Evolutionary conservation across 371 early-diverging fungal species (phyloP), one percentile per base, ranked within the genome.

Genomic region (Mucor irregularis): DNA sequence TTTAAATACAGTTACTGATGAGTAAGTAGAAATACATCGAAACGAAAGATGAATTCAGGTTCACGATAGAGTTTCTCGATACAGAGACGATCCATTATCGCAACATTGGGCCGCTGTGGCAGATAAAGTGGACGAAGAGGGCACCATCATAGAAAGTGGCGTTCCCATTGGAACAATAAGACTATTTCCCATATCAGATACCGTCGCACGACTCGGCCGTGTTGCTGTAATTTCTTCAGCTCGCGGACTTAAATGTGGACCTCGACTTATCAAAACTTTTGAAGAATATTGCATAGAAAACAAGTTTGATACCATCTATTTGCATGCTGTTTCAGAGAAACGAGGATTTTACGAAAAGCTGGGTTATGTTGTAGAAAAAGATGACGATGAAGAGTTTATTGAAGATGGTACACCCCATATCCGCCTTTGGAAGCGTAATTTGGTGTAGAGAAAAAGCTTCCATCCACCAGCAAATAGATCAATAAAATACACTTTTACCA

Each of bases 381-480:
- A 57, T 0, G 75, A 70, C 51, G 61, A 66, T 16, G 61, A 62
- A 17, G 56, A 64, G 0, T 78, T 75, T 45, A 25, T 57, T 9
- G 73, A 73, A 29, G 71, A 73, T 39, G 71, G 71, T 14, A 71
- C 73, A 3, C 71, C 71, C 30, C 76, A 78, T 62, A 45, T 71
- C 26, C 61, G 68, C 11, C 73, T 78, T 66, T 73, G 67, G 68
- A 61, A 49, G 43, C 49, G 44, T 17, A 43, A 43, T 17, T 24
- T 62, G 8, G 2, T 8, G 7, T 33, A 11, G n/a, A n/a, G n/a
- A n/a, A n/a, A n/a, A n/a, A n/a, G n/a, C n/a, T n/a, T n/a, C n/a
- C n/a, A n/a, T n/a, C n/a, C n/a, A n/a, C n/a, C n/a, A n/a, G n/a
- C n/a, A n/a, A n/a, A n/a, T n/a, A n/a, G n/a, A n/a, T n/a, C n/a